These are phyloP conservation scores for Puccinia novopanici DNA, from an alignment of 1,284 basidiomycete species.

Conservation along the genomic window DNA sequence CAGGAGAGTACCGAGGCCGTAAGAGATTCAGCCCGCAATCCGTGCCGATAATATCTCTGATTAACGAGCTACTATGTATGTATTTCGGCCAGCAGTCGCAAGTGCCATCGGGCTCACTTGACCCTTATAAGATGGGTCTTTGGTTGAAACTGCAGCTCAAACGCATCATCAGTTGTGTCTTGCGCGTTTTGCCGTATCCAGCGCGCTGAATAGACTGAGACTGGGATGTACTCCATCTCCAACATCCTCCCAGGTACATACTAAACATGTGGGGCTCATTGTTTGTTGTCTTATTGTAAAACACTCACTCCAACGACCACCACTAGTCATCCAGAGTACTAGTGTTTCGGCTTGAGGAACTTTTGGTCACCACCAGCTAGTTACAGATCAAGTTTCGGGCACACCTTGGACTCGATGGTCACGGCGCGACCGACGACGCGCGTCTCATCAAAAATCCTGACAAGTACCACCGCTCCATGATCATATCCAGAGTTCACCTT, in stretches of 20 bases:
- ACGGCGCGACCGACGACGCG: background rate
- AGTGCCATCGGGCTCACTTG: no score
- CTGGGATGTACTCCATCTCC: slow-evolving; percentile 3
- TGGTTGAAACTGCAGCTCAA: background rate
- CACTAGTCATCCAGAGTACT: no score
- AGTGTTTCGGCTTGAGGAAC: background rate
- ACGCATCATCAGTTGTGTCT: background rate
- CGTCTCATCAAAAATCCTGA: background rate
- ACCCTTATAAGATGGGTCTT: no score
- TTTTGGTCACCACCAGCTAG: background rate
- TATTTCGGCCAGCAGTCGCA: no score
- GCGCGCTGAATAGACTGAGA: background rate
- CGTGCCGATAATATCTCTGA: no score
- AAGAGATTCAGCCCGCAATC: no score
- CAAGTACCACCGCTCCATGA: background rate
- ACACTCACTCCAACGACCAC: background rate
- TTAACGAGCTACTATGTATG: no score
- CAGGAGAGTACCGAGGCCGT: no score
- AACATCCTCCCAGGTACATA: background rate
- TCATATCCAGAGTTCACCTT: background rate
- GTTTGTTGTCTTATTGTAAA: background rate
- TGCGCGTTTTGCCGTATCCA: background rate
- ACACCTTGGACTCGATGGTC: background rate
- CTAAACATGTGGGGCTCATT: background rate
- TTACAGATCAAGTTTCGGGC: background rate